Conservation (phyloP, 768 basidiomycete genomes). For the Hypholoma sublateritium region DNA sequence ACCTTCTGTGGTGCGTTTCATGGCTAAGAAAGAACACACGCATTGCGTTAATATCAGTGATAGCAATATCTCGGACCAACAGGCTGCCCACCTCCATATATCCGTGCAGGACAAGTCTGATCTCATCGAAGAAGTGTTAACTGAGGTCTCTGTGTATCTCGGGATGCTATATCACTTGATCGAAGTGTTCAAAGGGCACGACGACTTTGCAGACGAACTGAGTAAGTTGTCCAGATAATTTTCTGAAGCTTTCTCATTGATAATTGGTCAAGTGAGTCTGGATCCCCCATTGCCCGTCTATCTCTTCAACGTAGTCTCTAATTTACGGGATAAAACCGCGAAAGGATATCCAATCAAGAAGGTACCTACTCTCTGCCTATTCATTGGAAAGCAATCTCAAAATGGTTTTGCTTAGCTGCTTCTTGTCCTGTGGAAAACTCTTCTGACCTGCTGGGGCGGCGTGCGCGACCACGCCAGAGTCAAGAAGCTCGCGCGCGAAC, state of each 20-base stretch:
- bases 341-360: constrained; percentile 98
- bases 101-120: constrained; percentile 71
- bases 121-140: constrained; percentile 85
- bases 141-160: constrained; percentile 90
- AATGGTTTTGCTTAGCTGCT: constrained; percentile 60
- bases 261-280: constrained; percentile 70
- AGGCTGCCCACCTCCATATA: constrained; percentile 70
- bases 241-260: background rate
- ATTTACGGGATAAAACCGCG: constrained; percentile 88
- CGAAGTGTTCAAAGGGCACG: constrained; percentile 90
- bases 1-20: constrained; percentile 66
- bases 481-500: constrained; percentile 82
- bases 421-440: constrained; percentile 91
- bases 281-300: constrained; percentile 94
- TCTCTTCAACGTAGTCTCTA: constrained; percentile 87
- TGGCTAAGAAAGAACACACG: background rate
- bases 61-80: constrained; percentile 76
- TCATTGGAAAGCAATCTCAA: background rate
- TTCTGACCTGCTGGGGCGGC: constrained; percentile 91
- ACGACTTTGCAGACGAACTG: constrained; percentile 93
- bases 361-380: constrained; percentile 38
- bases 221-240: constrained; percentile 57
- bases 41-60: constrained; percentile 1
- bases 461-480: constrained; percentile 82
- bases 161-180: constrained; percentile 95